These are phyloP conservation scores for Malassezia pachydermatis DNA, from an alignment of 1,284 basidiomycete genomes.

Conservation along the genomic window DNA sequence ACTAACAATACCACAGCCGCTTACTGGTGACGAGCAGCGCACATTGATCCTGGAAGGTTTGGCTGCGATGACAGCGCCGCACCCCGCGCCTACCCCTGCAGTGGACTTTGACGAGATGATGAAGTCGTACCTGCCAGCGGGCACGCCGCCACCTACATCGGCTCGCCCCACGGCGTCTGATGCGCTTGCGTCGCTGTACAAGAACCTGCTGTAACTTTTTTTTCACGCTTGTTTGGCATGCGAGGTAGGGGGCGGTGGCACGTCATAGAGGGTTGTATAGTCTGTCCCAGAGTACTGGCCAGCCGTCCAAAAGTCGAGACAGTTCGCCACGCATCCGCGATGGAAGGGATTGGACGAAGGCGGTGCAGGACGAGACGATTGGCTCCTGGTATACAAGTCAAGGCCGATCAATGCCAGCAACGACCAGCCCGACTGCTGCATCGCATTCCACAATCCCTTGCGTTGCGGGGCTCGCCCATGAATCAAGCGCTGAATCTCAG, in stretches of 20 bases:
- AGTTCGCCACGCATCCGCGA: conserved; percentile 70
- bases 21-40: not conserved
- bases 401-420: conserved; percentile 79
- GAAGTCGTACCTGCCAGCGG: not conserved
- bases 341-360: conserved; percentile 84
- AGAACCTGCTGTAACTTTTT: not conserved
- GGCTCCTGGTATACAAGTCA: conserved; percentile 89
- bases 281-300: conserved; percentile 75
- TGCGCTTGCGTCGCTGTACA: not conserved
- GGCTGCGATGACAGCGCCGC: not conserved
- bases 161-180: too few relatives aligned
- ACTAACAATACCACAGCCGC: not conserved
- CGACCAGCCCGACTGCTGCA: conserved; percentile 51
- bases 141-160: not conserved
- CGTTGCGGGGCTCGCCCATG: conserved; percentile 1
- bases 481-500: conserved; percentile 1
- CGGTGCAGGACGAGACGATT: conserved; percentile 64
- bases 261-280: conserved; percentile 78
- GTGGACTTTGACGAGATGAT: not conserved
- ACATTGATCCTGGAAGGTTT: conserved; percentile 5
- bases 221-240: not conserved
- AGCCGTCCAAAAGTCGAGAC: conserved; percentile 76
- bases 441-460: not conserved
- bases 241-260: conserved; percentile 51
- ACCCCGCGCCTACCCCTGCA: not conserved